Conservation (phyloP, 2,329 filamentous ascomycete genomes). For the Diaporthe helianthi region DNA sequence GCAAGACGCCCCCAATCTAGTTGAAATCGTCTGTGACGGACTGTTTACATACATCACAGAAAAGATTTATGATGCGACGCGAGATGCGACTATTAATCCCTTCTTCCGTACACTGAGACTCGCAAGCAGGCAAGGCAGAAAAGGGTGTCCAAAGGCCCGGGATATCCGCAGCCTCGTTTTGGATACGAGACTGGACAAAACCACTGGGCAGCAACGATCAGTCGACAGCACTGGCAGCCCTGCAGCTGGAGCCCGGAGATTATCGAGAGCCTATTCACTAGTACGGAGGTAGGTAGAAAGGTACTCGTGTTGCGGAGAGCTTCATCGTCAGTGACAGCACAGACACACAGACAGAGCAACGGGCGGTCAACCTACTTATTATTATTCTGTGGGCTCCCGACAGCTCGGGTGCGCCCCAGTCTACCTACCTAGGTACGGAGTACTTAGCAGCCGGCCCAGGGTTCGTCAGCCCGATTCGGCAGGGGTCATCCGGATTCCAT, state of each 20-base stretch:
- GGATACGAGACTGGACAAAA: constrained; percentile 7
- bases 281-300: too few species aligned
- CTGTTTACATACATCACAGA: background rate
- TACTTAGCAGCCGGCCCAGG: background rate
- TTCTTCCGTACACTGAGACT: background rate
- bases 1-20: background rate
- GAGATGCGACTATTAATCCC: too few species aligned
- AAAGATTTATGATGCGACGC: background rate
- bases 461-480: constrained; percentile 9
- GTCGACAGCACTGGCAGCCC: constrained; percentile 5
- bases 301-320: background rate
- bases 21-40: background rate
- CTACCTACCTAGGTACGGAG: too few species aligned
- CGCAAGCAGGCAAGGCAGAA: background rate
- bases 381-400: constrained; percentile 17
- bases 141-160: background rate
- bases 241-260: constrained; percentile 10
- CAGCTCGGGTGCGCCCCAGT: constrained; percentile 9
- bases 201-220: background rate
- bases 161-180: constrained; percentile 18
- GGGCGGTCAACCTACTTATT: background rate
- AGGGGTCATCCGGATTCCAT: constrained; percentile 6
- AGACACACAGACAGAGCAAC: background rate
- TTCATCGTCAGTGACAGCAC: constrained; percentile 12
- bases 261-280: constrained; percentile 8